Evolutionary conservation across 2,329 filamentous ascomycete species (phyloP), one percentile per base, ranked within the genome.

Genomic region (Stenocarpella maydis): DNA sequence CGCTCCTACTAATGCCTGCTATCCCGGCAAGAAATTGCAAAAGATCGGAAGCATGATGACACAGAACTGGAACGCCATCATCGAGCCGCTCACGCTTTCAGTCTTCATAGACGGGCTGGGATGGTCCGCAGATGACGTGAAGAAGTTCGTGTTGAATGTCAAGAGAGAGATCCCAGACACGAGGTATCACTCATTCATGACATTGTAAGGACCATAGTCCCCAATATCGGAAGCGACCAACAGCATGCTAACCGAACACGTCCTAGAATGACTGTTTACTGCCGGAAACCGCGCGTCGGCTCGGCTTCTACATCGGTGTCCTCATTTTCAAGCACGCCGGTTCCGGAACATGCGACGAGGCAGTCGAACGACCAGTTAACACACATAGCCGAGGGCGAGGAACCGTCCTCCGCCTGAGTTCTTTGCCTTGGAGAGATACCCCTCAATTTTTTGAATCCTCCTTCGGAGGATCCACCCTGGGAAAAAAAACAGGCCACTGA

Each of bases 1-100:
- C 1, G 76, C 75, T 0, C 74, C 74, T 1, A 75, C 75, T 14
- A 78, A 78, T 65, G 65, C 75, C 0, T 77, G 76, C 72, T 74
- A 77, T 12, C 77, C 77, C 8, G 76, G 77, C 21, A 76, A 74
- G 63, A 74, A 75, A 61, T 72, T 74, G 34, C 75, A 78, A 58
- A 74, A 70, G 41, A 75, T 78, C 31, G 77, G 77, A 31, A 65
- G 69, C 8, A 74, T 78, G 74, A 77, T 78, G 75, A 69, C 68
- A 4, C 64, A 55, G 7, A 78, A 78, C 54, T 75, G 74, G 69
- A 70, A 73, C n/a, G 65, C 74, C n/a, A 74, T 76, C 60, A 69
- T 76, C 55, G 76, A 76, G 61, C 69, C 75, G 2, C 71, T 74
- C 10, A 74, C 74, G 12, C 53, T 72, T 5, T 71, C 72, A 9